Conservation (phyloP, 192 early-diverging fungal genomes). For the Backusella liffmaniae region DNA sequence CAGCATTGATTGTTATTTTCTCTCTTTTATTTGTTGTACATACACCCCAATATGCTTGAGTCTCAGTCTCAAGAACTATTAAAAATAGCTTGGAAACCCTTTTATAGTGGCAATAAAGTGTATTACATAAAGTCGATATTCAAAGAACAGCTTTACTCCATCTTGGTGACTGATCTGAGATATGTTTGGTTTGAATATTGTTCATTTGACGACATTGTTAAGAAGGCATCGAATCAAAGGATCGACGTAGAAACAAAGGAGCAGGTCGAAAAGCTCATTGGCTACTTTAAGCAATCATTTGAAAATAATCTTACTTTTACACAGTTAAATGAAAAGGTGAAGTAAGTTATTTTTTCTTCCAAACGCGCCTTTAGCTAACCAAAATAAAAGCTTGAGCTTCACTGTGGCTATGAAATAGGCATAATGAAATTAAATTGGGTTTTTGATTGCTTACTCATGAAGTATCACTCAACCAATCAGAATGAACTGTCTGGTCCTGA, state of each 20-base stretch:
- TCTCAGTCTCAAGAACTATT: not conserved
- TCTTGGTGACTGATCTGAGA: not conserved
- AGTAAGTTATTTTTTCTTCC: not conserved
- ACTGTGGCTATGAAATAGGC: not conserved
- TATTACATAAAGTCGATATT: not conserved
- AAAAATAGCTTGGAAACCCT: not conserved
- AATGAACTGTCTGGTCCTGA: not conserved
- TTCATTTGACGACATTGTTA: not conserved
- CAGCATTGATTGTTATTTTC: not conserved
- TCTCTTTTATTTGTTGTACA: not conserved
- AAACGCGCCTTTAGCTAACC: not conserved
- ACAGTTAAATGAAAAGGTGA: not conserved
- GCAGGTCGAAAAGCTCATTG: not conserved
- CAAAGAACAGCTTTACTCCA: not conserved
- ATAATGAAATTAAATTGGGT: not conserved
- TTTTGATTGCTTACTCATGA: not conserved
- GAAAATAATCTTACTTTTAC: not conserved
- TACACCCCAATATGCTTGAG: not conserved
- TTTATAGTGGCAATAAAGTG: not conserved
- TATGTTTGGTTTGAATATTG: constrained; percentile 3
- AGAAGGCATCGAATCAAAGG: not conserved
- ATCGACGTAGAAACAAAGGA: not conserved
- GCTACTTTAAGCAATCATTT: not conserved
- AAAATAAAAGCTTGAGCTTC: not conserved
- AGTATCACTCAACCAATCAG: not conserved